phyloP scores from a whole-genome alignment of 1,284 basidiomycete species.

The Dichomitus squalens region DNA sequence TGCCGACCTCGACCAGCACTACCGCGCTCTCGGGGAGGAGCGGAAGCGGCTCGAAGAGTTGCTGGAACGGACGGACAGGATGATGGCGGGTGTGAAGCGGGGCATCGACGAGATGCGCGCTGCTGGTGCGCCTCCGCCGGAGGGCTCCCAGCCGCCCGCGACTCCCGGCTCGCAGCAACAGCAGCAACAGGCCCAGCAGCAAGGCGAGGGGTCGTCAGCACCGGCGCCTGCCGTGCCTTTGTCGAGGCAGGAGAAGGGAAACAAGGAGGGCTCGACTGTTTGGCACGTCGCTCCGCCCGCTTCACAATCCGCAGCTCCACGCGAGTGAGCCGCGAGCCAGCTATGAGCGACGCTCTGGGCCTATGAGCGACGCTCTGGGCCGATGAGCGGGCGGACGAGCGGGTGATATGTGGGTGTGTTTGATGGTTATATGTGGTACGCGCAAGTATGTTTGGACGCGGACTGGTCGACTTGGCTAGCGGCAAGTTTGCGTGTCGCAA shows the following conservation, averaged over 20 bases:
- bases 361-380: no score
- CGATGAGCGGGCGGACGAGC: background rate
- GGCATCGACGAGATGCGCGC: constrained; percentile 72
- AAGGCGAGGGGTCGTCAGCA: constrained; percentile 5
- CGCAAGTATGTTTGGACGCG: background rate
- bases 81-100: constrained; percentile 70
- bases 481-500: constrained; percentile 2
- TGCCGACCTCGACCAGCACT: constrained; percentile 70
- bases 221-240: constrained; percentile 33
- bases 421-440: constrained; percentile 2
- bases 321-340: constrained; percentile 34
- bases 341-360: no score
- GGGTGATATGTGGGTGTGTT: background rate
- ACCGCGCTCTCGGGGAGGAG: constrained; percentile 60
- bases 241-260: constrained; percentile 29
- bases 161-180: no score
- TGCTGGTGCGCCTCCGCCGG: constrained; percentile 7
- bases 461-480: background rate
- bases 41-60: constrained; percentile 67
- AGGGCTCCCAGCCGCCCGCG: constrained; percentile 4
- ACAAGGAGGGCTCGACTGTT: constrained; percentile 32
- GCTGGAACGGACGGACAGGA: constrained; percentile 68
- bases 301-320: constrained; percentile 19
- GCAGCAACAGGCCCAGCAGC: constrained; percentile 14
- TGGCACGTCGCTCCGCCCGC: constrained; percentile 36